Evolutionary conservation across 2,329 filamentous ascomycete species (phyloP).

Genomic region (Knufia petricola): DNA sequence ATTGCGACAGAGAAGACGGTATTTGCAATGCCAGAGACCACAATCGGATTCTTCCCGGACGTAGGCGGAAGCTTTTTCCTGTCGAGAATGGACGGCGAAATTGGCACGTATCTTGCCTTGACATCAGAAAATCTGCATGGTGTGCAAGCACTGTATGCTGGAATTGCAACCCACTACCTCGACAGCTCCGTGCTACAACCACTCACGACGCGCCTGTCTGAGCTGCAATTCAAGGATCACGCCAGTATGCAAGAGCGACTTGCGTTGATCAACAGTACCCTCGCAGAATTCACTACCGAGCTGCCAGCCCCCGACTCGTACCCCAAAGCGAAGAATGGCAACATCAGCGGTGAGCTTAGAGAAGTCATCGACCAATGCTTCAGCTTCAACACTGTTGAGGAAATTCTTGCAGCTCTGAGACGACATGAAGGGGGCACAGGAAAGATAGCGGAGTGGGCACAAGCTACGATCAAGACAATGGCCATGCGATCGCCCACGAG

Average conservation of each 20-base stretch:
- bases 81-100: constrained; percentile 71
- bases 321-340: constrained; percentile 33
- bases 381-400: constrained; percentile 53
- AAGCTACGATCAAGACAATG: constrained; percentile 65
- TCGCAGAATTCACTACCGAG: constrained; percentile 84
- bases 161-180: constrained; percentile 90
- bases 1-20: constrained; percentile 93
- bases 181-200: constrained; percentile 77
- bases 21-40: constrained; percentile 98
- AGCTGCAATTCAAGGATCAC: constrained; percentile 79
- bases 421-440: constrained; percentile 37
- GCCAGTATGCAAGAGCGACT: constrained; percentile 54
- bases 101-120: constrained; percentile 87
- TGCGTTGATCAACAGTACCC: constrained; percentile 68
- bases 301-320: constrained; percentile 55
- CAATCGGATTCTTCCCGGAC: constrained; percentile 96
- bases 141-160: constrained; percentile 78
- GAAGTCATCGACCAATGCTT: constrained; percentile 79
- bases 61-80: constrained; percentile 96
- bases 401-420: constrained; percentile 60
- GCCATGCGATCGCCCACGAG: constrained; percentile 72
- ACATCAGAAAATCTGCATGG: constrained; percentile 78
- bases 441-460: constrained; percentile 60
- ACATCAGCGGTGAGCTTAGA: constrained; percentile 60
- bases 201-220: constrained; percentile 75